phyloP scores from a whole-genome alignment of 2,329 filamentous ascomycete genomes.

The Keithomyces neogunnii region DNA sequence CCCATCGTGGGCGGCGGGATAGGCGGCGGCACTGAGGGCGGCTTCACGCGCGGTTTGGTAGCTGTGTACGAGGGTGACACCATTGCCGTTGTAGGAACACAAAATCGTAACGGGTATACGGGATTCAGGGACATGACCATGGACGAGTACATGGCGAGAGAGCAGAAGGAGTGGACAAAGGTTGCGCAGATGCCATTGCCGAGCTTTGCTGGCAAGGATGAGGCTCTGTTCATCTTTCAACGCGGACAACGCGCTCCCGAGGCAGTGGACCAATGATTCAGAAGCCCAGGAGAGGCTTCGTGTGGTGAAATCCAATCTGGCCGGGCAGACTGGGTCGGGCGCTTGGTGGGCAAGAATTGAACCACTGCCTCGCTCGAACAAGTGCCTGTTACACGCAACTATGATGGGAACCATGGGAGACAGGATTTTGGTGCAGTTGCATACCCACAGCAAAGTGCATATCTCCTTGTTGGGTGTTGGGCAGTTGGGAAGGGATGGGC shows the following conservation, averaged over 20 bases:
- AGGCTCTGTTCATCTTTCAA: slow-evolving; percentile 62
- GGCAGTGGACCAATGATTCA: background rate
- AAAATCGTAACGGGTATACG: slow-evolving; percentile 68
- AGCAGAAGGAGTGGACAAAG: slow-evolving; percentile 49
- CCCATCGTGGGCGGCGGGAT: slow-evolving; percentile 57
- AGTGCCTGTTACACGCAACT: no score
- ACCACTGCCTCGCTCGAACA: no score
- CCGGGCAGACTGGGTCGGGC: no score
- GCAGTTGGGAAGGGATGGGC: no score
- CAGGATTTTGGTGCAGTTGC: no score
- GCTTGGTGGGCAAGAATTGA: no score
- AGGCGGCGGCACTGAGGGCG: slow-evolving; percentile 51
- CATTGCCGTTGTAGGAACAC: slow-evolving; percentile 64
- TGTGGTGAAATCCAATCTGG: no score
- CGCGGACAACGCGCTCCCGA: slow-evolving; percentile 30
- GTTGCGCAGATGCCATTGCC: slow-evolving; percentile 58
- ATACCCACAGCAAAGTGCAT: no score
- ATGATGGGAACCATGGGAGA: no score
- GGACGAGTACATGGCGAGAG: slow-evolving; percentile 55
- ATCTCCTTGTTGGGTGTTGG: no score
- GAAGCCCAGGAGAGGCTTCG: background rate
- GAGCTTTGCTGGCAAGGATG: slow-evolving; percentile 70
- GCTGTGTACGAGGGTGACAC: slow-evolving; percentile 53
- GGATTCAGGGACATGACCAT: slow-evolving; percentile 56
- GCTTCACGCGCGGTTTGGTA: slow-evolving; percentile 56